Base-by-base conservation (phyloP, 1,284 basidiomycete genomes). In the Microbotryum lychnidis-dioicae region DNA sequence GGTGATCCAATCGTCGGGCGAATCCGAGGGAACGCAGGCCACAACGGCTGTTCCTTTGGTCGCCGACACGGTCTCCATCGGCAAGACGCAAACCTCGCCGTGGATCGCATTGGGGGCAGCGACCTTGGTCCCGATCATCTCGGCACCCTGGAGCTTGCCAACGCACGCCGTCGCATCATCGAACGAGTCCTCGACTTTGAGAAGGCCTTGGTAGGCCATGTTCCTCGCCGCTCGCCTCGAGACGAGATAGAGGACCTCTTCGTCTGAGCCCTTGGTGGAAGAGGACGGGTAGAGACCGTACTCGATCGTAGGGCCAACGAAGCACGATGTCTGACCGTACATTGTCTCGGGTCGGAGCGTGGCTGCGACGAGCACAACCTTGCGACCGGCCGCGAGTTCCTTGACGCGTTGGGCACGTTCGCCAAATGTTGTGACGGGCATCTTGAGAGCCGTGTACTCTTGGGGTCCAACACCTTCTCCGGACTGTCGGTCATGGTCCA, bases 31-130 rank as follows among this genome's bases (percentile, higher is more conserved):
- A 12, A 97, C 92, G 55, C 91, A 98, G 3, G 93, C 97, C 70
- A 99, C 96, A 46, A 99, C 93, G 72, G 96, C 96, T 25, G 94
- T 98, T 73, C 96, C 96, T 86, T 98, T 98, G 70, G 89, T 94
- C 27, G 92, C 83, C 58, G 97, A 82, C 54, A 98, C 92, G 67
- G 87, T 89, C 72, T 98, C 94, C 96, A 99, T 99, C 27, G 96
- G 96, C 65, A 98, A 78, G 48, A 99, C 90, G 73, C 93, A 94
- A 31, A 97, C 90, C 77, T 96, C 86, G 2, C 86, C 83, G 74
- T 87, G 53, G 61, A 91, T 72, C 21, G 85, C 84, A 69, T 91
- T 85, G 4, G 94, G 92, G 2, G 94, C 93, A 69, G 86, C 85
- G 75, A 98, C 86, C 75, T 86, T 91, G 54, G 93, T 89, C 8